Evolutionary conservation across 805 yeast species (phyloP).

Genomic region (Novakomyces olei): DNA sequence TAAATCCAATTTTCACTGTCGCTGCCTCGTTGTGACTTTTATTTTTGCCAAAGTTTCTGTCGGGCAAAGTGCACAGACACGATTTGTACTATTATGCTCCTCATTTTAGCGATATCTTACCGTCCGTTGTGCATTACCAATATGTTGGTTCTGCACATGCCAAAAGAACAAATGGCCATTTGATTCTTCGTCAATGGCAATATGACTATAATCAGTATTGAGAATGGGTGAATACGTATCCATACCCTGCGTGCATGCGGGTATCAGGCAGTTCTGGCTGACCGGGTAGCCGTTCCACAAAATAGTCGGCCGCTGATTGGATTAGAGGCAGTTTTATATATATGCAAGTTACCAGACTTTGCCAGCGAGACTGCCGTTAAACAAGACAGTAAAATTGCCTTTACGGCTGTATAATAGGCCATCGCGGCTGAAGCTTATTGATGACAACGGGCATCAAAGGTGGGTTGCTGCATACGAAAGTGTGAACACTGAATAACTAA

Average conservation of each 20-base stretch:
- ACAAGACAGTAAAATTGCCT: too few species aligned
- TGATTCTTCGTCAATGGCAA: conserved; percentile 32
- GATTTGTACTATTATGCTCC: neutral
- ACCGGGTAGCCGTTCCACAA: conserved; percentile 17
- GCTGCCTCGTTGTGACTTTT: conserved; percentile 2
- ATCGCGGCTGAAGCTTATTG: too few species aligned
- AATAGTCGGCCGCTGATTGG: conserved; percentile 14
- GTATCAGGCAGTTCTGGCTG: conserved; percentile 10
- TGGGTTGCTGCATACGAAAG: too few species aligned
- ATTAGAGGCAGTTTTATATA: too few species aligned
- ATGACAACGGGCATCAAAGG: too few species aligned
- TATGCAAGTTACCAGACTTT: too few species aligned
- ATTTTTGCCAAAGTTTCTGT: neutral
- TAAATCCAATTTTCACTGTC: neutral
- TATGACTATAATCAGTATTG: conserved; percentile 20
- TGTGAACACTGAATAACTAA: too few species aligned
- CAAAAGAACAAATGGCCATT: conserved; percentile 53
- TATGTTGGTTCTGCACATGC: conserved; percentile 27
- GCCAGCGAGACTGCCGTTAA: too few species aligned
- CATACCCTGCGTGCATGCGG: conserved; percentile 25
- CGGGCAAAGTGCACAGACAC: neutral
- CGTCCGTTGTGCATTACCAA: conserved; percentile 16
- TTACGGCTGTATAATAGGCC: too few species aligned
- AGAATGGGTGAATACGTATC: conserved; percentile 12
- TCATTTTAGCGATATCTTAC: too few species aligned